Evolutionary conservation across 2,329 filamentous ascomycete species (phyloP).

Genomic region (Penicillium olsonii): DNA sequence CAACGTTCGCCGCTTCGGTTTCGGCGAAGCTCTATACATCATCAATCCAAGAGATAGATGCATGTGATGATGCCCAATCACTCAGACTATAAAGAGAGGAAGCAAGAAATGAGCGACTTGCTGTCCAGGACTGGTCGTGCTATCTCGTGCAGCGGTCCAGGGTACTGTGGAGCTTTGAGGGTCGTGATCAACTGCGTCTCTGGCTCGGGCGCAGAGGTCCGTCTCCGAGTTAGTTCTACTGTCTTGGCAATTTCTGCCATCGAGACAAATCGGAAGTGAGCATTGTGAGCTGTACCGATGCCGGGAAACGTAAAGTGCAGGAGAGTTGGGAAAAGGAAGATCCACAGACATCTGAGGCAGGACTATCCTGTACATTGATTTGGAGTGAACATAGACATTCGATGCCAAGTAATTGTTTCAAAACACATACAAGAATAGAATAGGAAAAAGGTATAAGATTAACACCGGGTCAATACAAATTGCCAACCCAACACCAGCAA

Average conservation of each 20-base stretch:
- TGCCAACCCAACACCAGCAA: background rate
- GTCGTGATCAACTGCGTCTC: no score
- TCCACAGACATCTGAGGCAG: background rate
- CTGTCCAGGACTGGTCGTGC: background rate
- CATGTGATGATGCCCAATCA: slow-evolving; percentile 6
- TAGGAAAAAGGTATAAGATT: slow-evolving; percentile 15
- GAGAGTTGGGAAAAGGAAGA: background rate
- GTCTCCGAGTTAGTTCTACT: no score
- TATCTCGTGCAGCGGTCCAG: no score
- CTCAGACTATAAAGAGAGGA: background rate
- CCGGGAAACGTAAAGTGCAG: background rate
- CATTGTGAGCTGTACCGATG: no score
- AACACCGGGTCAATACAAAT: background rate
- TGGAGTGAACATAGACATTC: background rate
- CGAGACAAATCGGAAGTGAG: background rate
- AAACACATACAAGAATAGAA: slow-evolving; percentile 17
- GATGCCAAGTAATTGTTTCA: background rate
- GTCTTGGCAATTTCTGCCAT: background rate
- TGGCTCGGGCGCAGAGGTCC: no score
- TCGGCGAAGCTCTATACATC: background rate
- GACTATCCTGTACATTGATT: background rate
- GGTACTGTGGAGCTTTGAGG: no score
- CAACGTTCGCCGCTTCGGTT: slow-evolving; percentile 1
- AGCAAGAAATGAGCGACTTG: no score
- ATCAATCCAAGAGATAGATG: background rate